A percentile compares a stretch with the other conserved stretches of the same genome.
Conservation (phyloP, 2,329 filamentous ascomycete species). For the Sarocladium oryzae region DNA sequence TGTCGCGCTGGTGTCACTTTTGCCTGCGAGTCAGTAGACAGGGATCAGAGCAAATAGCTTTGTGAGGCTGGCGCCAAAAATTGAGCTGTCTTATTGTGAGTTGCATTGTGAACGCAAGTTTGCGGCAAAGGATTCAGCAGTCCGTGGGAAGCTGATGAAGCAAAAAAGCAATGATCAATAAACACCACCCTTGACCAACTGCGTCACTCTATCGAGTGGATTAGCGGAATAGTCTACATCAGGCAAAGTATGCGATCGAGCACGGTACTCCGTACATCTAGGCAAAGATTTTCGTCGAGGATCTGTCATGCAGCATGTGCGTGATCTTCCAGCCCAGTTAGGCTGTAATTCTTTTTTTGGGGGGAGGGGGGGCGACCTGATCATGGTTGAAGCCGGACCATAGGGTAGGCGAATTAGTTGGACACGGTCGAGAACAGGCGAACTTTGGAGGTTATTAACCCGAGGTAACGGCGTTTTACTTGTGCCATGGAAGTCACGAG, state of each 20-base stretch:
- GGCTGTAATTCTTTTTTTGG: no score
- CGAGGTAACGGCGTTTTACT: no score
- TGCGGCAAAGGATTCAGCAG: not conserved
- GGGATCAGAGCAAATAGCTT: conserved; percentile 1
- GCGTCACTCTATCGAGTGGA: not conserved
- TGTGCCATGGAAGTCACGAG: no score
- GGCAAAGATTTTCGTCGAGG: not conserved
- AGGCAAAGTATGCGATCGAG: conserved; percentile 3
- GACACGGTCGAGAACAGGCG: no score
- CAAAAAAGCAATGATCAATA: not conserved
- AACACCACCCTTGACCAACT: not conserved
- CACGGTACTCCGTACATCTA: not conserved
- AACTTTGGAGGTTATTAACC: no score
- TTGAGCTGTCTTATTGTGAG: not conserved
- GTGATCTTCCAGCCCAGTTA: not conserved
- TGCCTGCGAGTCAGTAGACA: conserved; percentile 8
- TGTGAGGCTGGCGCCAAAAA: conserved; percentile 8
- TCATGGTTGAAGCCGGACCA: no score
- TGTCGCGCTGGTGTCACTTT: conserved; percentile 3
- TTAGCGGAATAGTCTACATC: not conserved
- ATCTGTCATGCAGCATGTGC: not conserved
- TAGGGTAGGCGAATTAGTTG: no score
- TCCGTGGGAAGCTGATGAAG: not conserved
- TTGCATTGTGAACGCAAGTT: not conserved
- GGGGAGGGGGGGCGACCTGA: no score